Base-by-base conservation (phyloP, 805 yeast species). In the Kluyveromyces wickerhamii region DNA sequence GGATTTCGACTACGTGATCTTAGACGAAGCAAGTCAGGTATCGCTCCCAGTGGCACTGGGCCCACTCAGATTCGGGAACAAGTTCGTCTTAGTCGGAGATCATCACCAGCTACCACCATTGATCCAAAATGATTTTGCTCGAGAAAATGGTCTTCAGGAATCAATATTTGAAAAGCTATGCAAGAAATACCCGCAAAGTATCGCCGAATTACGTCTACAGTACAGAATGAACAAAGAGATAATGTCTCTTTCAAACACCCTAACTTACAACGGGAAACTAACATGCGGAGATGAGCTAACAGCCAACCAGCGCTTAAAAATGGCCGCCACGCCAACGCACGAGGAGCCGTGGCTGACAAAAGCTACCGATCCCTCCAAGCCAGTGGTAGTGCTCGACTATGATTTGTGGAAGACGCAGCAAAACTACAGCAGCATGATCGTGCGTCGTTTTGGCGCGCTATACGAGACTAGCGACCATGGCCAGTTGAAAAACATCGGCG, bases 21-120 rank as follows among this genome's bases (percentile, higher is more conserved):
- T 92, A 28, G 99, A 92, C 56, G 99, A 92, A 56, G 97, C 97
- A 0, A 87, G 96, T 1, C 98, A 92, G 51, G 83, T 89, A 1
- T 80, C 96, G 0, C 67, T 89, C 68, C 98, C 99, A 0, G 69
- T 84, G 5, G 82, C 94, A 46, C 57, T 92, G 19, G 98, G 97
- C 0, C 97, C 98, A 0, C 56, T 92, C 30, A 59, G 87, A 21
- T 73, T 71, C 43, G 79, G 87, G 21, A 79, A 80, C 29, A 82
- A 72, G 55, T 92, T 89, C 53, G 70, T 92, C 1, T 67, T 92
- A 40, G 96, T 92, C n/a, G 99, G 99, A 7, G 99, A 92, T 54
- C 97, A 92, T 55, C 75, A 72, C 44, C 99, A 92, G 56, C 64
- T 92, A 17, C 94, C 96, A 3, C 98, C 99, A 1, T 63, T 92